phyloP scores from a whole-genome alignment of 768 basidiomycete genomes.

The Tulasnella sp. region DNA sequence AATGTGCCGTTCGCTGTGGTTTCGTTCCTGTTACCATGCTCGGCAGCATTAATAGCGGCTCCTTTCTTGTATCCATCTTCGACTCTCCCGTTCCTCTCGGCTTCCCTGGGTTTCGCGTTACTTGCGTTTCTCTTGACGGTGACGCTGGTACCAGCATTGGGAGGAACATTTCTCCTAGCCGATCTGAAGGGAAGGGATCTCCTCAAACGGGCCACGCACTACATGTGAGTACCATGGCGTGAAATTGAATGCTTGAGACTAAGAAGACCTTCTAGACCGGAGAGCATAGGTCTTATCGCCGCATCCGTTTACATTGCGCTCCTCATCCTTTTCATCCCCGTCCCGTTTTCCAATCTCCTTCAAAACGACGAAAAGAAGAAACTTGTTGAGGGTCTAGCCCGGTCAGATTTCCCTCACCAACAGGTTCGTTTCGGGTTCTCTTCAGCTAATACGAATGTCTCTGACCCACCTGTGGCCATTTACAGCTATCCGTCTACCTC shows the following conservation, averaged over 20 bases:
- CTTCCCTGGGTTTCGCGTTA: constrained; percentile 76
- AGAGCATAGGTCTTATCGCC: constrained; percentile 87
- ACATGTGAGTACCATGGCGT: constrained; percentile 50
- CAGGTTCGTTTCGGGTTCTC: constrained; percentile 38
- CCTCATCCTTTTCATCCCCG: constrained; percentile 90
- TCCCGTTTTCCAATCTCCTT: constrained; percentile 71
- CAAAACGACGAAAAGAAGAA: constrained; percentile 28
- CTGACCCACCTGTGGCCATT: constrained; percentile 1
- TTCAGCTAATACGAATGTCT: neutral
- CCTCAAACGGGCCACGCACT: constrained; percentile 70
- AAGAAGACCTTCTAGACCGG: constrained; percentile 57
- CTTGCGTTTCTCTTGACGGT: constrained; percentile 74
- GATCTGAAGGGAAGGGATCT: constrained; percentile 83
- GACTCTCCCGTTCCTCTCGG: constrained; percentile 50
- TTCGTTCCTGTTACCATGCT: neutral
- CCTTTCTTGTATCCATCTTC: constrained; percentile 24
- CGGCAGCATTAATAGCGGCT: constrained; percentile 6
- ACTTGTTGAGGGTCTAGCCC: constrained; percentile 56
- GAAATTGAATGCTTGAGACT: neutral
- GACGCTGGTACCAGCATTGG: constrained; percentile 77
- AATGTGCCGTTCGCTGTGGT: constrained; percentile 11
- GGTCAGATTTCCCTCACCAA: constrained; percentile 71
- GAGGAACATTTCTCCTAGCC: constrained; percentile 72
- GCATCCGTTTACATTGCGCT: constrained; percentile 83
- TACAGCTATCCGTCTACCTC: constrained; percentile 82